Evolutionary conservation across 2,329 filamentous ascomycete genomes (phyloP).

Genomic region (Colletotrichum cereale): DNA sequence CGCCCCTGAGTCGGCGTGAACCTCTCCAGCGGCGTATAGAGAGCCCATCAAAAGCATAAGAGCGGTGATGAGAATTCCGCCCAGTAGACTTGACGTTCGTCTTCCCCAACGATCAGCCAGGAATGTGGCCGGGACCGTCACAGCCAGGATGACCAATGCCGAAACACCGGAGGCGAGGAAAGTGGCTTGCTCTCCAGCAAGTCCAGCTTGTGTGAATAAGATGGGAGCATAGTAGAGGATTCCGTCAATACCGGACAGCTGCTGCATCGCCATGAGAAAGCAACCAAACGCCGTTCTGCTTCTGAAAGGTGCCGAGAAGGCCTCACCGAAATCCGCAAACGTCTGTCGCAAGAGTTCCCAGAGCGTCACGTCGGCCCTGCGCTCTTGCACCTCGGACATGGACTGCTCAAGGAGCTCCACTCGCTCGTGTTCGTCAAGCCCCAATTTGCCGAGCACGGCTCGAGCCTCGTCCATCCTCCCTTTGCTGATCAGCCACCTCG

Average conservation of each 20-base stretch:
- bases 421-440: conserved; percentile 57
- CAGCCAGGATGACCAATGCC: conserved; percentile 66
- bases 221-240: conserved; percentile 72
- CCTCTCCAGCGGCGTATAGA: conserved; percentile 60
- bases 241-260: conserved; percentile 72
- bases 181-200: conserved; percentile 63
- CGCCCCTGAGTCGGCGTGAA: conserved; percentile 51
- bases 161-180: conserved; percentile 72
- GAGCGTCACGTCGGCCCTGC: conserved; percentile 47
- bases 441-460: conserved; percentile 53
- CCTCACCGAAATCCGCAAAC: conserved; percentile 46
- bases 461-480: conserved; percentile 59
- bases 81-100: conserved; percentile 64
- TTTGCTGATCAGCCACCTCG: conserved; percentile 65
- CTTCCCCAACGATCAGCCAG: conserved; percentile 69
- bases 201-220: conserved; percentile 70
- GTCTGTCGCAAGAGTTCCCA: conserved; percentile 47
- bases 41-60: conserved; percentile 67
- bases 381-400: conserved; percentile 39
- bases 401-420: conserved; percentile 51
- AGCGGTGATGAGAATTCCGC: conserved; percentile 62
- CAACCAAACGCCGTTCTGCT: conserved; percentile 63
- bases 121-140: conserved; percentile 66
- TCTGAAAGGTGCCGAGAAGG: conserved; percentile 50
- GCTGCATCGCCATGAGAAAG: conserved; percentile 71